Conservation (phyloP, 106 monocot genomes). For the Narthecium ossifragum region DNA sequence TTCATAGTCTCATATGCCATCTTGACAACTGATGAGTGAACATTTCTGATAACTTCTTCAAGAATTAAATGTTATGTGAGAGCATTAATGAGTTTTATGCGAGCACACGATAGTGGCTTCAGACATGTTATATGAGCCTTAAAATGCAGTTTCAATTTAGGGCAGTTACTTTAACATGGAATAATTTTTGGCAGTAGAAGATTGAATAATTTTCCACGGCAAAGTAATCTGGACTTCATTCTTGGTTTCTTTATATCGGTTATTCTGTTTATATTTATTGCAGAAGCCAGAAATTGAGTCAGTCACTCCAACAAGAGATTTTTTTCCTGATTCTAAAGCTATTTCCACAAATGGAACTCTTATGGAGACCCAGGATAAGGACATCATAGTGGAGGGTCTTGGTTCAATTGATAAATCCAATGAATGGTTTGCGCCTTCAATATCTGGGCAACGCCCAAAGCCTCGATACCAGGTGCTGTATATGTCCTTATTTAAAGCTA, state of each 20-base stretch:
- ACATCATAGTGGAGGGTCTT: slow-evolving; percentile 78
- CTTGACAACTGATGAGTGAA: too few relatives aligned
- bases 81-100: too few relatives aligned
- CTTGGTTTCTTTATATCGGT: too few relatives aligned
- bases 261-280: background rate
- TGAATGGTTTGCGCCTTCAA: slow-evolving; percentile 75
- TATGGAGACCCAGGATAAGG: slow-evolving; percentile 70
- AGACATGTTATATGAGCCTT: too few relatives aligned
- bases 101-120: too few relatives aligned
- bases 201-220: too few relatives aligned
- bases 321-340: slow-evolving; percentile 53
- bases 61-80: too few relatives aligned
- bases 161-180: too few relatives aligned
- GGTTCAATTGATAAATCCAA: slow-evolving; percentile 65
- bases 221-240: too few relatives aligned
- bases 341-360: slow-evolving; percentile 60
- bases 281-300: slow-evolving; percentile 49
- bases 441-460: slow-evolving; percentile 73
- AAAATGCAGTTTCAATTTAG: too few relatives aligned
- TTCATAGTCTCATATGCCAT: too few relatives aligned
- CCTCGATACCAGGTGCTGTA: slow-evolving; percentile 80
- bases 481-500: background rate
- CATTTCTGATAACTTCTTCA: background rate
- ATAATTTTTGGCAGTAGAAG: too few relatives aligned
- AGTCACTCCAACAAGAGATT: slow-evolving; percentile 15